A percentile compares a stretch with the other conserved stretches of the same genome.
Evolutionary conservation across 2,329 filamentous ascomycete genomes (phyloP).

Genomic region (Colletotrichum zoysiae): DNA sequence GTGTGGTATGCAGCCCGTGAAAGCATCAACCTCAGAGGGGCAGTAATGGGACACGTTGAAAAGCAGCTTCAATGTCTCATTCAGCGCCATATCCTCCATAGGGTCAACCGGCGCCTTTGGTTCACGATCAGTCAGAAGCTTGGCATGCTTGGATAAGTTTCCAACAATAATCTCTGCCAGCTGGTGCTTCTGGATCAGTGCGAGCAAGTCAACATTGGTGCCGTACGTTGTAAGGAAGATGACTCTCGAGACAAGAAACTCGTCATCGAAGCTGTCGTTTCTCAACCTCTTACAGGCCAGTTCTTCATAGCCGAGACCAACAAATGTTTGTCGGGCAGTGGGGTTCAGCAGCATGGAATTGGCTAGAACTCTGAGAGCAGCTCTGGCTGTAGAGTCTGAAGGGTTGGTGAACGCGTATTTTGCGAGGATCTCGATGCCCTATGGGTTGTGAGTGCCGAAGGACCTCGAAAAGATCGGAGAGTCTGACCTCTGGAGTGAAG

Average conservation of each 20-base stretch:
- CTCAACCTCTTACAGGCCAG: conserved; percentile 79
- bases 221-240: conserved; percentile 85
- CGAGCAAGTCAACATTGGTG: conserved; percentile 74
- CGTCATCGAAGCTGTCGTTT: conserved; percentile 82
- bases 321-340: conserved; percentile 77
- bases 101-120: conserved; percentile 57
- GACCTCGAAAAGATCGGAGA: background rate
- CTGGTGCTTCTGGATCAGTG: conserved; percentile 74
- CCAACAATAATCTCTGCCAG: conserved; percentile 77
- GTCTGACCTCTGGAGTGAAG: conserved; percentile 79
- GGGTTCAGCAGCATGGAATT: conserved; percentile 83
- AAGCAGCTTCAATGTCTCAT: conserved; percentile 86
- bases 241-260: conserved; percentile 86
- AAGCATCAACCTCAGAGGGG: conserved; percentile 69
- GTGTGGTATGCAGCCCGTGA: conserved; percentile 76
- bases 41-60: conserved; percentile 89
- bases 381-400: conserved; percentile 74
- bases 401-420: conserved; percentile 79
- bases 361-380: conserved; percentile 84
- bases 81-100: conserved; percentile 84
- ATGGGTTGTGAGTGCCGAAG: conserved; percentile 34
- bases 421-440: conserved; percentile 82
- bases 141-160: conserved; percentile 79
- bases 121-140: conserved; percentile 48
- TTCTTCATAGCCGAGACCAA: conserved; percentile 75